Percentiles rank a stretch among this genome's conserved stretches.
Conservation (phyloP, 192 early-diverging fungal genomes). For the Linnemannia exigua region DNA sequence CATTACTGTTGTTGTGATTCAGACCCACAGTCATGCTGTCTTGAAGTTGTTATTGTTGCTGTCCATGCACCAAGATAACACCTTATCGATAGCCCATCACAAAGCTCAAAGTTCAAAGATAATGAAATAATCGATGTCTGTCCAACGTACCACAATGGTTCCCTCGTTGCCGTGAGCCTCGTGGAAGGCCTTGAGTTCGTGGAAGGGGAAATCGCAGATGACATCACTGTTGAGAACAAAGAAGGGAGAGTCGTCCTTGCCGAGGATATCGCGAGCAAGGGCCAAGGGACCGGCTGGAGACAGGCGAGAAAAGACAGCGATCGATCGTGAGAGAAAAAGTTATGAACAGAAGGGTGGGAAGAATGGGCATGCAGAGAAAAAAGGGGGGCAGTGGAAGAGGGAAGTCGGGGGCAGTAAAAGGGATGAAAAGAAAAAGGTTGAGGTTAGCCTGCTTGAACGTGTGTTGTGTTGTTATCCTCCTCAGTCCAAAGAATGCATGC, state of each 20-base stretch:
- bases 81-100: too few relatives aligned
- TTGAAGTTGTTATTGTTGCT: too few relatives aligned
- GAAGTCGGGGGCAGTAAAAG: background rate
- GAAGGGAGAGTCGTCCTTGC: conserved; percentile 94
- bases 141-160: conserved; percentile 84
- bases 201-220: conserved; percentile 99
- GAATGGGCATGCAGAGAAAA: background rate
- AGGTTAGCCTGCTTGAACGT: background rate
- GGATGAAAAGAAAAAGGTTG: background rate
- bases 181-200: conserved; percentile 92
- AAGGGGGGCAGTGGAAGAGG: background rate
- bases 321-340: background rate
- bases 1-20: background rate
- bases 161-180: conserved; percentile 92
- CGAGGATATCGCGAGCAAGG: conserved; percentile 91
- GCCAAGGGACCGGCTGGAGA: conserved; percentile 89
- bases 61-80: too few relatives aligned
- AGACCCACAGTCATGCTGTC: too few relatives aligned
- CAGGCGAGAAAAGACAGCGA: background rate
- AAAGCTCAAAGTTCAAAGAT: too few relatives aligned
- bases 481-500: background rate
- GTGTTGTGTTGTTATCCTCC: background rate
- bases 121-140: background rate
- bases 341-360: background rate
- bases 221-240: conserved; percentile 99